Evolutionary conservation across 495 filamentous ascomycete species (phyloP).

Genomic region (Penicillium nucicola): DNA sequence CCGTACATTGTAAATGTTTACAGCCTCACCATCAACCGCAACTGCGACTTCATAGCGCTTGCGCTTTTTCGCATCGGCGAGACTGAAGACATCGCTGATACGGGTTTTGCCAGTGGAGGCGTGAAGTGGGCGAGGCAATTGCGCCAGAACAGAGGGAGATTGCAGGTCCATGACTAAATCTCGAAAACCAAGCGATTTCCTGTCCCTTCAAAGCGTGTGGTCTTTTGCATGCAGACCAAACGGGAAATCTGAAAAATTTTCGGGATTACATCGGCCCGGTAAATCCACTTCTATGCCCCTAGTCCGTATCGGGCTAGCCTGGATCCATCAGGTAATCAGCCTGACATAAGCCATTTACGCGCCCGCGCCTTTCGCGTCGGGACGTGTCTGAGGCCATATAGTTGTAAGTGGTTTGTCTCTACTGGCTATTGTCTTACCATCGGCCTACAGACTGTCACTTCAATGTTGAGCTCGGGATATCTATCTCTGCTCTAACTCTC

Average conservation of each 20-base stretch:
- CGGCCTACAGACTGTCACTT: neutral
- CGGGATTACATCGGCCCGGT: constrained; percentile 33
- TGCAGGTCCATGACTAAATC: constrained; percentile 41
- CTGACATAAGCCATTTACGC: constrained; percentile 25
- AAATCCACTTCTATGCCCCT: constrained; percentile 9
- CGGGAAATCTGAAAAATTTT: constrained; percentile 45
- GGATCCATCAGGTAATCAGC: neutral
- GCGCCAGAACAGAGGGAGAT: constrained; percentile 55
- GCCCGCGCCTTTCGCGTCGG: constrained; percentile 25
- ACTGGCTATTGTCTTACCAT: neutral
- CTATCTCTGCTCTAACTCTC: neutral
- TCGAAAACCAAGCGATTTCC: constrained; percentile 10
- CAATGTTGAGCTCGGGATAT: neutral
- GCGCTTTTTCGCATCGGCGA: constrained; percentile 71
- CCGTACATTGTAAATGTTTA: constrained; percentile 89
- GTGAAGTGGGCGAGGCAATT: constrained; percentile 64
- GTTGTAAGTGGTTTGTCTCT: neutral
- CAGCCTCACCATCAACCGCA: constrained; percentile 83
- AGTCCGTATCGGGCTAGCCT: constrained; percentile 12
- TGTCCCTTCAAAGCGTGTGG: constrained; percentile 21
- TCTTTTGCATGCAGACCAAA: constrained; percentile 21
- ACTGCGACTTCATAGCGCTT: constrained; percentile 84
- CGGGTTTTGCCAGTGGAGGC: constrained; percentile 56
- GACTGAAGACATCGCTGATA: constrained; percentile 67
- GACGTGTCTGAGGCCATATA: constrained; percentile 18